phyloP scores from a whole-genome alignment of 1,284 basidiomycete genomes.

The Boletellus deceptivus region DNA sequence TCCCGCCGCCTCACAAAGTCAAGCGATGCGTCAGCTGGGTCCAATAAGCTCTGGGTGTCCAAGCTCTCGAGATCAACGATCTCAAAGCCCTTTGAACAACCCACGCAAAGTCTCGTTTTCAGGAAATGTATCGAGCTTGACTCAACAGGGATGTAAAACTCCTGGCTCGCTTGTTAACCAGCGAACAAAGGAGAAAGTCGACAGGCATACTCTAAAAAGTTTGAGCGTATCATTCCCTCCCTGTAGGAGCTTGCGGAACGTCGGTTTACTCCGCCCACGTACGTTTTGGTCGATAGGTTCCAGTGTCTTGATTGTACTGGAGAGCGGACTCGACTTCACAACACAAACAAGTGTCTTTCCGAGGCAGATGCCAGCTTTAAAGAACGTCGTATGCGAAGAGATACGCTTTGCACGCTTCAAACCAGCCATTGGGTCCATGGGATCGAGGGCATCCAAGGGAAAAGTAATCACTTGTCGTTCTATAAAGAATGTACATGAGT shows the following conservation, averaged over 20 bases:
- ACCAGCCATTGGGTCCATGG: constrained; percentile 86
- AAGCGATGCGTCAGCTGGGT: constrained; percentile 88
- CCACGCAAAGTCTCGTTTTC: constrained; percentile 97
- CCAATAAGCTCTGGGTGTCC: constrained; percentile 94
- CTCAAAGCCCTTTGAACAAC: constrained; percentile 98
- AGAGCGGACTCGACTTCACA: constrained; percentile 92
- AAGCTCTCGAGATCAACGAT: constrained; percentile 97
- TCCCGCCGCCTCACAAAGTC: constrained; percentile 94
- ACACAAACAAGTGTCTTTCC: constrained; percentile 96
- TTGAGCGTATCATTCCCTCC: constrained; percentile 94
- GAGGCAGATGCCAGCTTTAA: constrained; percentile 94
- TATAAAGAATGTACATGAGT: constrained; percentile 29
- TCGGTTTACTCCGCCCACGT: constrained; percentile 84
- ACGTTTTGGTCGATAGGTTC: constrained; percentile 93
- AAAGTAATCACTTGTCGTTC: constrained; percentile 97
- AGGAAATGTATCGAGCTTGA: constrained; percentile 97
- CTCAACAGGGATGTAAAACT: constrained; percentile 99
- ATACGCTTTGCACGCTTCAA: constrained; percentile 94
- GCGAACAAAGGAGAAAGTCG: background rate
- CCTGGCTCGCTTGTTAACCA: constrained; percentile 44
- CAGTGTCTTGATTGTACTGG: constrained; percentile 96
- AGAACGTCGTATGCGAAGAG: constrained; percentile 95
- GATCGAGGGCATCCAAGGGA: constrained; percentile 90
- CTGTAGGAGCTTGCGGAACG: constrained; percentile 91
- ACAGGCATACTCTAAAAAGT: constrained; percentile 77